phyloP scores from a whole-genome alignment of 352 stramenopile genomes.

The Globisporangium carolinianum region DNA sequence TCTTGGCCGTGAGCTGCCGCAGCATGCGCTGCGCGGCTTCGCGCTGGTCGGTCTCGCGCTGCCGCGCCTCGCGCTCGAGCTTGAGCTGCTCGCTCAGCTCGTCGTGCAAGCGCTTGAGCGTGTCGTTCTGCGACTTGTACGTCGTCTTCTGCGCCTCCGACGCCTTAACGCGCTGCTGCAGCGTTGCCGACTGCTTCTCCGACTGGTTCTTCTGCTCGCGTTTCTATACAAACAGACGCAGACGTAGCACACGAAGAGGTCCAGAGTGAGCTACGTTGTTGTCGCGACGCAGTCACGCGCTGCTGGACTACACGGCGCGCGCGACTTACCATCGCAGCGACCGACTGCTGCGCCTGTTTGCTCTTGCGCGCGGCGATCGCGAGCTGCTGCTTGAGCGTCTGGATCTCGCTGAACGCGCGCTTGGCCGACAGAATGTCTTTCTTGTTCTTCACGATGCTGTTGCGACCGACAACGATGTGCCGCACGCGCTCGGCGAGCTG shows the following conservation, averaged over 20 bases:
- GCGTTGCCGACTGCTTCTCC: conserved; percentile 76
- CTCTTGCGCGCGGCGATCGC: conserved; percentile 78
- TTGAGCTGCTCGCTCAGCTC: conserved; percentile 66
- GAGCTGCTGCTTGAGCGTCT: conserved; percentile 91
- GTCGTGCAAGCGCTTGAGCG: conserved; percentile 59
- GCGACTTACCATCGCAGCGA: conserved; percentile 85
- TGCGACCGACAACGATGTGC: conserved; percentile 72
- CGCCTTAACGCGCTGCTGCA: conserved; percentile 75
- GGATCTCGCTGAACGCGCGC: conserved; percentile 92
- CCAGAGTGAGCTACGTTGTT: no score
- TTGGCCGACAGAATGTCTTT: conserved; percentile 87
- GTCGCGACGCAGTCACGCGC: background rate
- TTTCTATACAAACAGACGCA: conserved; percentile 54
- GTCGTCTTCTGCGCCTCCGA: conserved; percentile 66
- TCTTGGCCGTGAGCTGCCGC: conserved; percentile 61
- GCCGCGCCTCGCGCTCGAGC: conserved; percentile 58
- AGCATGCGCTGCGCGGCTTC: conserved; percentile 55
- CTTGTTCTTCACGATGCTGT: conserved; percentile 81
- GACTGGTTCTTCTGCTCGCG: conserved; percentile 90
- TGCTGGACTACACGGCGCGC: conserved; percentile 11
- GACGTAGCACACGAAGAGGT: background rate
- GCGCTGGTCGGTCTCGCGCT: conserved; percentile 60
- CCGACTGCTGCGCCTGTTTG: conserved; percentile 86
- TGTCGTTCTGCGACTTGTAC: conserved; percentile 55
- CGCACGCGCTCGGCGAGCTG: conserved; percentile 81